Evolutionary conservation across 306 rosid genomes (phyloP).

Genomic region (Leucaena leucocephala): DNA sequence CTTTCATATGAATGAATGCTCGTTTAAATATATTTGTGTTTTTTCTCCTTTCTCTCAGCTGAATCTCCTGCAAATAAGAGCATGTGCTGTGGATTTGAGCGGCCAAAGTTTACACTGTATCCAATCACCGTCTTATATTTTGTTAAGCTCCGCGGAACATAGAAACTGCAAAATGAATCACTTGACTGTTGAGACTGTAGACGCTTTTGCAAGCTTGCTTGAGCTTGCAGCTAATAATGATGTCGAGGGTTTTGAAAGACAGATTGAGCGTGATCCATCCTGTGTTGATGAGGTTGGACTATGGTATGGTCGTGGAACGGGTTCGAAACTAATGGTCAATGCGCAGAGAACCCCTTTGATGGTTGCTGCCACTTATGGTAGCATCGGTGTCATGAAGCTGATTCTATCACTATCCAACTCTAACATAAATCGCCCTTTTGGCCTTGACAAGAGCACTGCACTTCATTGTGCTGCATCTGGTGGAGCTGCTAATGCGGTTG

Average conservation of each 20-base stretch:
- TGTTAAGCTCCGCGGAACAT: slow-evolving; percentile 28
- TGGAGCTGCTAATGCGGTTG: slow-evolving; percentile 65
- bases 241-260: slow-evolving; percentile 59
- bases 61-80: slow-evolving; percentile 42
- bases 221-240: slow-evolving; percentile 74
- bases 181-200: slow-evolving; percentile 64
- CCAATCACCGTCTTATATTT: slow-evolving; percentile 18
- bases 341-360: slow-evolving; percentile 70
- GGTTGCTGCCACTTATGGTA: slow-evolving; percentile 83
- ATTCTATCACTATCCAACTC: slow-evolving; percentile 52
- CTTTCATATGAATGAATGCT: neutral
- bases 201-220: slow-evolving; percentile 60
- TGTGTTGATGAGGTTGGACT: slow-evolving; percentile 63
- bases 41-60: slow-evolving; percentile 30
- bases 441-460: slow-evolving; percentile 66
- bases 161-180: slow-evolving; percentile 52
- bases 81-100: slow-evolving; percentile 54
- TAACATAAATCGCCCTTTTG: slow-evolving; percentile 50
- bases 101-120: slow-evolving; percentile 23
- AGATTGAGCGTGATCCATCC: slow-evolving; percentile 59
- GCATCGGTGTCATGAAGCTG: slow-evolving; percentile 59
- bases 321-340: slow-evolving; percentile 68
- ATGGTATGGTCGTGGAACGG: slow-evolving; percentile 67
- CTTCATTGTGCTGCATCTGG: slow-evolving; percentile 83
- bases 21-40: neutral